These are phyloP conservation scores for Vigna hirtella DNA, from an alignment of 306 rosid genomes.

Conservation along the genomic window DNA sequence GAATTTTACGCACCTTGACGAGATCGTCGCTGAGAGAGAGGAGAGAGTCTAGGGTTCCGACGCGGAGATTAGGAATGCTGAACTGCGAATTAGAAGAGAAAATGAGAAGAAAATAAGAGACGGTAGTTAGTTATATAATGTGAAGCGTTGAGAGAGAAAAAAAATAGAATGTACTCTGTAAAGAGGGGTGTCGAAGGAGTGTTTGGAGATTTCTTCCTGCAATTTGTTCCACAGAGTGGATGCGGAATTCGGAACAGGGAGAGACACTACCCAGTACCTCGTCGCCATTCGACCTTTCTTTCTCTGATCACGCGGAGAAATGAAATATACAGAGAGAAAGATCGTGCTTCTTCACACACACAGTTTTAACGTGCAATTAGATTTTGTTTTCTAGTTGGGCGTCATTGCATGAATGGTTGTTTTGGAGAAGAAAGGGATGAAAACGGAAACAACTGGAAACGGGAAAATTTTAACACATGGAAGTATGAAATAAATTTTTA, in stretches of 20 bases:
- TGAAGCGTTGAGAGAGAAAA: constrained; percentile 2
- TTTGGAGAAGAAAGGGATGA: neutral
- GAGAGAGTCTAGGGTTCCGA: constrained; percentile 98
- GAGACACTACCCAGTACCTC: constrained; percentile 94
- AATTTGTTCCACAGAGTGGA: constrained; percentile 82
- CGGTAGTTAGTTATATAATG: neutral
- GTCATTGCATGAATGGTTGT: neutral
- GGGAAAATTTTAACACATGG: neutral
- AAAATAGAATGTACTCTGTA: constrained; percentile 62
- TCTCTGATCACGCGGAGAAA: neutral
- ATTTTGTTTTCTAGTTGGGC: neutral
- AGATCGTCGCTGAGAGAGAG: constrained; percentile 99
- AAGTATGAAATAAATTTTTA: neutral
- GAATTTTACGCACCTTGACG: constrained; percentile 62
- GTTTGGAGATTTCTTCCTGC: constrained; percentile 92
- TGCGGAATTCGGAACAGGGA: constrained; percentile 75
- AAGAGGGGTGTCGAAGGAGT: constrained; percentile 95
- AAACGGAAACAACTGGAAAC: neutral
- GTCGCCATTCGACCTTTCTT: constrained; percentile 57
- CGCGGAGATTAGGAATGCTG: constrained; percentile 89
- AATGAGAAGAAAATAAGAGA: constrained; percentile 8
- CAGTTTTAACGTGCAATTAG: neutral
- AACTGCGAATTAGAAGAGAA: constrained; percentile 54
- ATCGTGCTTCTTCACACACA: neutral
- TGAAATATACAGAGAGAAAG: neutral